Evolutionary conservation across 1,284 basidiomycete genomes (phyloP).

Genomic region (Hortiboletus rubellus): DNA sequence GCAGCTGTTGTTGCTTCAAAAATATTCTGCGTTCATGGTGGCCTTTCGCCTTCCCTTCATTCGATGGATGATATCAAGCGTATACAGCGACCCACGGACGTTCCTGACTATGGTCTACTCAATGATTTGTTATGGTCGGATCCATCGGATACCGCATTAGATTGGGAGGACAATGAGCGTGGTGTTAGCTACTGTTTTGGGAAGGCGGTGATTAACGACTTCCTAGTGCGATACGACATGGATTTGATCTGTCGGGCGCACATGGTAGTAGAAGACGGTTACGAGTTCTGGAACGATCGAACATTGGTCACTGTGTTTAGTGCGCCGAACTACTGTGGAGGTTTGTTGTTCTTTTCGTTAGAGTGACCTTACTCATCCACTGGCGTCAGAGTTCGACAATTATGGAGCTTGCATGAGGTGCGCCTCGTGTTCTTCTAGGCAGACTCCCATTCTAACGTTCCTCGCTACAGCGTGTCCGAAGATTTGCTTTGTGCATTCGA

Average conservation of each 20-base stretch:
- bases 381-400: conserved; percentile 85
- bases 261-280: conserved; percentile 99
- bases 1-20: conserved; percentile 99
- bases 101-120: conserved; percentile 97
- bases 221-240: conserved; percentile 93
- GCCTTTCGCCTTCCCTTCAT: conserved; percentile 95
- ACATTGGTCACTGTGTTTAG: conserved; percentile 99
- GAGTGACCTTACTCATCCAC: conserved; percentile 17
- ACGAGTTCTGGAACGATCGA: conserved; percentile 99
- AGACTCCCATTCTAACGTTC: conserved; percentile 13
- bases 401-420: conserved; percentile 95
- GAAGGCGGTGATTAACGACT: conserved; percentile 96
- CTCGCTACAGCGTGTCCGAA: conserved; percentile 78
- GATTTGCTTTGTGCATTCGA: conserved; percentile 98
- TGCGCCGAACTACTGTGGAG: conserved; percentile 96
- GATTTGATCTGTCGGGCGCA: conserved; percentile 99
- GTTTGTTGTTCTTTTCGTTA: conserved; percentile 44
- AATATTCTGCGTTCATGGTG: conserved; percentile 99
- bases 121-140: conserved; percentile 99
- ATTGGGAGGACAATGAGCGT: conserved; percentile 99
- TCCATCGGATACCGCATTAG: conserved; percentile 94
- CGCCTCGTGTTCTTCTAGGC: conserved; percentile 11
- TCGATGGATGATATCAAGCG: conserved; percentile 99
- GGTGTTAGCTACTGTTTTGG: conserved; percentile 99
- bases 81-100: conserved; percentile 97